Conservation (phyloP, 1,139 yeast species). For the Suhomyces bokatorum region DNA sequence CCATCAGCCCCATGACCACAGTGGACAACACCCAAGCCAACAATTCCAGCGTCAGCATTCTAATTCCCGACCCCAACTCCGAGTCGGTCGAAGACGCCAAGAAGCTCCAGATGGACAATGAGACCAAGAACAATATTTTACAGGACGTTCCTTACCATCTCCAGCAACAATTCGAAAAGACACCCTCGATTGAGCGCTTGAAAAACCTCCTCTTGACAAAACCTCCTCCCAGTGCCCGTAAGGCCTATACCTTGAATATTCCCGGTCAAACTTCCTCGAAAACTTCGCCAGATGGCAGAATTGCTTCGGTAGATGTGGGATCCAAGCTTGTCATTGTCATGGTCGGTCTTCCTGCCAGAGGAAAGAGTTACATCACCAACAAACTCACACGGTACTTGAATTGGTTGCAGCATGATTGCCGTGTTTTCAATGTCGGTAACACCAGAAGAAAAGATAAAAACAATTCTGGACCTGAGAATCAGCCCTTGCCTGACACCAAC, state of each 20-base stretch:
- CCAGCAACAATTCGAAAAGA: constrained; percentile 38
- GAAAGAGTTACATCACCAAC: constrained; percentile 89
- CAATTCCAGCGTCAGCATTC: constrained; percentile 6
- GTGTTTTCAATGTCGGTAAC: constrained; percentile 92
- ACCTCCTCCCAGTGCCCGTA: constrained; percentile 42
- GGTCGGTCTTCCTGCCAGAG: constrained; percentile 94
- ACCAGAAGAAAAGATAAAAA: constrained; percentile 78
- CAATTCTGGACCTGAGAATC: constrained; percentile 67
- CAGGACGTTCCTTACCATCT: constrained; percentile 38
- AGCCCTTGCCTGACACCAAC: constrained; percentile 66
- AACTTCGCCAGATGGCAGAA: constrained; percentile 79
- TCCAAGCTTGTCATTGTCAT: constrained; percentile 87
- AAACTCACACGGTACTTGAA: constrained; percentile 83
- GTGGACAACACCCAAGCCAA: constrained; percentile 1
- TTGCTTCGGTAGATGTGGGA: constrained; percentile 70
- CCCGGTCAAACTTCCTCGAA: constrained; percentile 90
- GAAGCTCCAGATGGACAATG: constrained; percentile 15
- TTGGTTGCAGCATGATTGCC: constrained; percentile 89
- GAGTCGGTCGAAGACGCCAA: constrained; percentile 13
- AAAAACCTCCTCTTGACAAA: constrained; percentile 40
- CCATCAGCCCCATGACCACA: constrained; percentile 18
- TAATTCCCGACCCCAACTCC: constrained; percentile 11
- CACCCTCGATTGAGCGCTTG: constrained; percentile 45
- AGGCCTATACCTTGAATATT: constrained; percentile 81
- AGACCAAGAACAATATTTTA: constrained; percentile 25